phyloP scores from a whole-genome alignment of 352 stramenopile species.

The Phytophthora foliorum region DNA sequence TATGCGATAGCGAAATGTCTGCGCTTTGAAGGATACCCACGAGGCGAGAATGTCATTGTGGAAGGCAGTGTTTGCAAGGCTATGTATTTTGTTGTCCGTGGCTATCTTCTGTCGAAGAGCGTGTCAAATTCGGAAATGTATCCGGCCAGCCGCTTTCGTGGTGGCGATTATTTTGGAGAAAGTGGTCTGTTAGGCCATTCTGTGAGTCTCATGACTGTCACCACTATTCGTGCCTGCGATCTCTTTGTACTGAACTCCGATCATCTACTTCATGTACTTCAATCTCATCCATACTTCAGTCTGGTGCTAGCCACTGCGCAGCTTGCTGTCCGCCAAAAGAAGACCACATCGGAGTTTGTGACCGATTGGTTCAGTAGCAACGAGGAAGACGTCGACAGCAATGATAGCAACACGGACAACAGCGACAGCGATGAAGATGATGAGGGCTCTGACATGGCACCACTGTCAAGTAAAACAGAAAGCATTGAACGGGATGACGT shows the following conservation, averaged over 20 bases:
- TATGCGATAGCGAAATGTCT: slow-evolving; percentile 57
- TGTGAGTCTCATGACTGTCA: slow-evolving; percentile 62
- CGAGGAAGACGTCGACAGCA: slow-evolving; percentile 14
- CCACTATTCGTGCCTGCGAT: slow-evolving; percentile 65
- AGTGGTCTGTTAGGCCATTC: slow-evolving; percentile 62
- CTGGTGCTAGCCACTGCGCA: slow-evolving; percentile 53
- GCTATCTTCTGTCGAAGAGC: slow-evolving; percentile 64
- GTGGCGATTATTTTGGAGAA: slow-evolving; percentile 69
- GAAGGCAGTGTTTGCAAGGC: slow-evolving; percentile 67
- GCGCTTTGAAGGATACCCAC: slow-evolving; percentile 73
- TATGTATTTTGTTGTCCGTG: slow-evolving; percentile 78
- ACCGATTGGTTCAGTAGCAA: slow-evolving; percentile 17
- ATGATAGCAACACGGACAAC: slow-evolving; percentile 3
- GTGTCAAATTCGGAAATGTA: slow-evolving; percentile 60
- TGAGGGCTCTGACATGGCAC: neutral
- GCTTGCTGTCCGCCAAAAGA: slow-evolving; percentile 49
- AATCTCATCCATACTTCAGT: slow-evolving; percentile 53
- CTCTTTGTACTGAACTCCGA: slow-evolving; percentile 67
- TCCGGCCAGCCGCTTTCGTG: slow-evolving; percentile 51
- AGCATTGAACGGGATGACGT: slow-evolving; percentile 5
- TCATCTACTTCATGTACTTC: slow-evolving; percentile 51
- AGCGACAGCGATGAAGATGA: slow-evolving; percentile 12
- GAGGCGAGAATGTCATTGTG: slow-evolving; percentile 63
- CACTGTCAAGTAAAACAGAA: neutral
- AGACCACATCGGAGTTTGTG: slow-evolving; percentile 41